Evolutionary conservation across 306 rosid genomes (phyloP).

Genomic region (Lablab purpureus): DNA sequence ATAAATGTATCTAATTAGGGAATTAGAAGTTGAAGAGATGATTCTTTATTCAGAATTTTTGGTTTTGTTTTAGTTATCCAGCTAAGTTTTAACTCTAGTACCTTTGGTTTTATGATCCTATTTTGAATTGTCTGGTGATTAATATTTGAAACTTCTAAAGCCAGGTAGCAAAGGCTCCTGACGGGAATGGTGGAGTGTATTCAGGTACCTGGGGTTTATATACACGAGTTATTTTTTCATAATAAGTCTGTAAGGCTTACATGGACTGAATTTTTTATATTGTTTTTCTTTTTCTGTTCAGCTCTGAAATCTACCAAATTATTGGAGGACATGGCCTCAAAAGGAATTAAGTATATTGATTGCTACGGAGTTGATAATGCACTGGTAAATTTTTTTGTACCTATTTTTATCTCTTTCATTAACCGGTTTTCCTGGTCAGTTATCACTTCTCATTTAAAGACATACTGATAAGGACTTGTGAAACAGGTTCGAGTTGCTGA

Average conservation of each 20-base stretch:
- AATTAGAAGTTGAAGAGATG: conserved; percentile 22
- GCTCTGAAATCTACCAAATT: conserved; percentile 80
- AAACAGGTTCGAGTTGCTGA: conserved; percentile 97
- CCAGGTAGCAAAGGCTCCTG: conserved; percentile 98
- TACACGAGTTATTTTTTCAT: conserved; percentile 19
- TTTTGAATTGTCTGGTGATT: conserved; percentile 42
- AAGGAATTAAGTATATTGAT: conserved; percentile 91
- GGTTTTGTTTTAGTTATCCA: conserved; percentile 14
- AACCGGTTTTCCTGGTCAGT: conserved; percentile 27
- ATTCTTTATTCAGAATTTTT: conserved; percentile 21
- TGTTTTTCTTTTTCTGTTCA: conserved; percentile 45
- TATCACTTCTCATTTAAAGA: conserved; percentile 34
- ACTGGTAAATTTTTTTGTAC: conserved; percentile 57
- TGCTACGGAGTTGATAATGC: conserved; percentile 99
- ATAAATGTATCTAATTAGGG: conserved; percentile 25
- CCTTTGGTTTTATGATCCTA: conserved; percentile 37
- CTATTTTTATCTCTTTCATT: conserved; percentile 36
- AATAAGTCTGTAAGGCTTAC: conserved; percentile 29
- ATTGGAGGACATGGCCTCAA: conserved; percentile 91
- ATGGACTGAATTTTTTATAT: conserved; percentile 26
- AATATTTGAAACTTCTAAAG: conserved; percentile 53
- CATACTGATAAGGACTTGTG: conserved; percentile 53
- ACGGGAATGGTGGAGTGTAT: conserved; percentile 98
- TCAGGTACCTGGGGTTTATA: conserved; percentile 62
- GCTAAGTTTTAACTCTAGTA: conserved; percentile 27